These are phyloP conservation scores for Pythium brachiatum DNA, from an alignment of 352 stramenopile genomes.

Conservation along the genomic window DNA sequence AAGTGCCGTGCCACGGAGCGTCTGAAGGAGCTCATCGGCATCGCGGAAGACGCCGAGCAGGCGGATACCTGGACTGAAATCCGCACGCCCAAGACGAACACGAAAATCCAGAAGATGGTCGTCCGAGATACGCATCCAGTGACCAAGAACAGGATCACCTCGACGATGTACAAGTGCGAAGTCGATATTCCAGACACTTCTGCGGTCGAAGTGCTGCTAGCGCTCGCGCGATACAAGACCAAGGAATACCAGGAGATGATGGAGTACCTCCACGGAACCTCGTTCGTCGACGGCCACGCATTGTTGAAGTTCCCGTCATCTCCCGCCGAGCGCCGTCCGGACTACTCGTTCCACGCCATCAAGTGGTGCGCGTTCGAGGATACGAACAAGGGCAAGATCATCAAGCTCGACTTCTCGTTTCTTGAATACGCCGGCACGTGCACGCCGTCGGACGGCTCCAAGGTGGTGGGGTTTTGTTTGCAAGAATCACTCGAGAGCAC, in stretches of 20 bases:
- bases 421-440: slow-evolving; percentile 73
- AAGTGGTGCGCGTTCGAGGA: slow-evolving; percentile 71
- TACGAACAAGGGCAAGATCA: slow-evolving; percentile 34
- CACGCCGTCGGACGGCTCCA: slow-evolving; percentile 43
- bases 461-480: slow-evolving; percentile 67
- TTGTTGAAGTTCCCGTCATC: slow-evolving; percentile 63
- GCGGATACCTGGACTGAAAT: slow-evolving; percentile 66
- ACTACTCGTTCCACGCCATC: slow-evolving; percentile 63
- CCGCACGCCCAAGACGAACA: slow-evolving; percentile 23
- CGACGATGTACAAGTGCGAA: slow-evolving; percentile 62
- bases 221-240: slow-evolving; percentile 54
- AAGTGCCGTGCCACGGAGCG: slow-evolving; percentile 74
- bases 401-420: slow-evolving; percentile 68
- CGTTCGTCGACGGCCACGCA: slow-evolving; percentile 63
- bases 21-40: slow-evolving; percentile 68
- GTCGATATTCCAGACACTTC: slow-evolving; percentile 47
- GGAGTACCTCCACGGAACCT: slow-evolving; percentile 47
- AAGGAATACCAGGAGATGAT: slow-evolving; percentile 59
- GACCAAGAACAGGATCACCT: slow-evolving; percentile 38
- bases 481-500: slow-evolving; percentile 66
- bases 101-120: slow-evolving; percentile 43
- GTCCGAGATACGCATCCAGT: slow-evolving; percentile 65
- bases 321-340: slow-evolving; percentile 35
- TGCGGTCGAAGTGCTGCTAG: slow-evolving; percentile 54
- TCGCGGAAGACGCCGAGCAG: slow-evolving; percentile 76